These are phyloP conservation scores for Leccinum rimulosum DNA, from an alignment of 768 basidiomycete species.

Conservation along the genomic window DNA sequence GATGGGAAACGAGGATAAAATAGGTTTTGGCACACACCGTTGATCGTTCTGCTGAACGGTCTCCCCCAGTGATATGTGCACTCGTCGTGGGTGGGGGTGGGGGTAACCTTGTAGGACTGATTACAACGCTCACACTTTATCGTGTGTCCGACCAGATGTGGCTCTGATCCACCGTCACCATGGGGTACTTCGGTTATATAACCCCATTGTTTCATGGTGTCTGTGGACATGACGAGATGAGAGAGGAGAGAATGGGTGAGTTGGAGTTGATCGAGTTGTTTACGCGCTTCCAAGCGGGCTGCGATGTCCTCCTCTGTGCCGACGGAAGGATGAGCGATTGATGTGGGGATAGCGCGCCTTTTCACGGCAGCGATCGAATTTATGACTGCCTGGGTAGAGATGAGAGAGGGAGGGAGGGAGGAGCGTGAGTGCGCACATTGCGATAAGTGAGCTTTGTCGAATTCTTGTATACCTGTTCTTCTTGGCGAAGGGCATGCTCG, in stretches of 20 bases:
- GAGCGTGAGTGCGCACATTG: slow-evolving; percentile 49
- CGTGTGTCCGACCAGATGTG: slow-evolving; percentile 59
- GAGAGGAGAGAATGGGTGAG: slow-evolving; percentile 55
- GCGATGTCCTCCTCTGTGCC: slow-evolving; percentile 70
- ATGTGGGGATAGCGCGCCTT: slow-evolving; percentile 52
- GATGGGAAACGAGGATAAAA: background rate
- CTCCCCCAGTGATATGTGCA: slow-evolving; percentile 88
- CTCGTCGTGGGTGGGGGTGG: slow-evolving; percentile 50
- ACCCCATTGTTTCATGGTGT: slow-evolving; percentile 62
- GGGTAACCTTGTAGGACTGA: slow-evolving; percentile 65
- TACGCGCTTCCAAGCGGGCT: slow-evolving; percentile 52
- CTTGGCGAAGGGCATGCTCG: slow-evolving; percentile 80
- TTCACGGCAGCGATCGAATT: slow-evolving; percentile 51
- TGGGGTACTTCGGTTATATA: slow-evolving; percentile 70
- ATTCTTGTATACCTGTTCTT: slow-evolving; percentile 73
- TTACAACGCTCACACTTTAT: slow-evolving; percentile 79
- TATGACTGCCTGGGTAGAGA: slow-evolving; percentile 45
- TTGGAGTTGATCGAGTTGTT: slow-evolving; percentile 49
- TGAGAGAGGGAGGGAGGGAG: slow-evolving; percentile 9
- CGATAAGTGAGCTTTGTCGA: slow-evolving; percentile 81
- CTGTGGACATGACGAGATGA: slow-evolving; percentile 54
- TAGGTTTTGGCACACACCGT: slow-evolving; percentile 46
- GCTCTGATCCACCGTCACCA: slow-evolving; percentile 60
- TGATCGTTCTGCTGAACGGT: slow-evolving; percentile 54
- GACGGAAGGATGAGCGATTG: slow-evolving; percentile 64